Conservation (phyloP, 1,284 basidiomycete species). For the Cryptococcus maquisensis region DNA sequence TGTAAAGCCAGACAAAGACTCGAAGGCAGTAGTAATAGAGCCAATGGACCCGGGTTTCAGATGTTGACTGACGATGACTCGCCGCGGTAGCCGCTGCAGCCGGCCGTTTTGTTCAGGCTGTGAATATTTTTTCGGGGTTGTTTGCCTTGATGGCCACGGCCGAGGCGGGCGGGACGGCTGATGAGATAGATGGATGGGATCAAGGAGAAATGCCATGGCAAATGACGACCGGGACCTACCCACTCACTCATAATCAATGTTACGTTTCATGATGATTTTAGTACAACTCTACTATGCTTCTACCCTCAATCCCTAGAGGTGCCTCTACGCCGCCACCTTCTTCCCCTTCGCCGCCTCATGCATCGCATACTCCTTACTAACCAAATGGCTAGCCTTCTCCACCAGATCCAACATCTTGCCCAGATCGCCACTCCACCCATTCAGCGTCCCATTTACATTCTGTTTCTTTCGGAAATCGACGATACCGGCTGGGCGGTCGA, state of each 20-base stretch:
- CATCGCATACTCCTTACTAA: slow-evolving; percentile 51
- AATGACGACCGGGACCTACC: background rate
- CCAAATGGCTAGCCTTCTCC: slow-evolving; percentile 54
- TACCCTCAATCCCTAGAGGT: background rate
- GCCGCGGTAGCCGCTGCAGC: too few relatives aligned
- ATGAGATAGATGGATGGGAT: too few relatives aligned
- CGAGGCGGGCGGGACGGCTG: too few relatives aligned
- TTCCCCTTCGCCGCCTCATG: slow-evolving; percentile 42
- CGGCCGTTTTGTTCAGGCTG: too few relatives aligned
- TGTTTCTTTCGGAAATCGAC: slow-evolving; percentile 77
- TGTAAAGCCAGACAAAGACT: too few relatives aligned
- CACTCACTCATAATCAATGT: background rate
- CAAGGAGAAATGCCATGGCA: background rate
- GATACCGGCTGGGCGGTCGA: slow-evolving; percentile 86
- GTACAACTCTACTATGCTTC: background rate
- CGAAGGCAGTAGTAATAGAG: too few relatives aligned
- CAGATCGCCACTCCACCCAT: slow-evolving; percentile 95
- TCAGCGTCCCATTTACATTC: slow-evolving; percentile 81
- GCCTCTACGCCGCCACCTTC: slow-evolving; percentile 29
- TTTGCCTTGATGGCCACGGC: too few relatives aligned
- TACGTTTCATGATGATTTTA: background rate
- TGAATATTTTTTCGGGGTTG: too few relatives aligned
- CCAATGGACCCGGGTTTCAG: too few relatives aligned
- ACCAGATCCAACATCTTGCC: slow-evolving; percentile 63
- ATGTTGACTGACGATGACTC: too few relatives aligned